Conservation (phyloP, 2,329 filamentous ascomycete genomes). For the Tricladium varicosporioides region DNA sequence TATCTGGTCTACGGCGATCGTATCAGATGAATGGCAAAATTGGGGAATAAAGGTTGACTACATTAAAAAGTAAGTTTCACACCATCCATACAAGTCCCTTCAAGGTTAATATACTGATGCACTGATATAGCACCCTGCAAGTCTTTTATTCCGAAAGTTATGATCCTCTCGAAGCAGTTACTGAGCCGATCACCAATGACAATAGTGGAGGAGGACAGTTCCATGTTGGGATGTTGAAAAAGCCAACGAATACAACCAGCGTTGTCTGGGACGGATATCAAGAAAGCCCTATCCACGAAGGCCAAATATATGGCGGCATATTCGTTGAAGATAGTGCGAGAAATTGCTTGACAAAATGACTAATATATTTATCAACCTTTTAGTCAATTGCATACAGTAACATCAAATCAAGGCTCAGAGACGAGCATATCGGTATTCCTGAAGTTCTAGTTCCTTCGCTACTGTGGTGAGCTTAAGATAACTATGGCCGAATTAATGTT, state of each 20-base stretch:
- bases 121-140: conserved; percentile 46
- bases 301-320: conserved; percentile 50
- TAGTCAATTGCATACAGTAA: too few species aligned
- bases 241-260: conserved; percentile 44
- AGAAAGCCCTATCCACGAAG: conserved; percentile 47
- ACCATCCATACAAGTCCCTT: background rate
- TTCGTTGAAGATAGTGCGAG: conserved; percentile 48
- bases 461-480: too few species aligned
- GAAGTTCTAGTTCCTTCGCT: too few species aligned
- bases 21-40: conserved; percentile 51
- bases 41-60: conserved; percentile 59
- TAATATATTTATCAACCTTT: too few species aligned
- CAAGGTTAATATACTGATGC: conserved; percentile 19
- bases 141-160: conserved; percentile 54
- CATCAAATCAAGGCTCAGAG: too few species aligned
- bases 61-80: conserved; percentile 45
- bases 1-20: conserved; percentile 45
- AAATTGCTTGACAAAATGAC: too few species aligned
- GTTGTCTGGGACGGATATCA: conserved; percentile 48
- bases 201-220: conserved; percentile 57
- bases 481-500: too few species aligned
- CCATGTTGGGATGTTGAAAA: conserved; percentile 62
- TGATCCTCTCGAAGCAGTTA: conserved; percentile 45
- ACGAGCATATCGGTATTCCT: too few species aligned
- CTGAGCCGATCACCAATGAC: conserved; percentile 46